Conservation (phyloP, 495 filamentous ascomycete species). For the Aspergillus asperescens region DNA sequence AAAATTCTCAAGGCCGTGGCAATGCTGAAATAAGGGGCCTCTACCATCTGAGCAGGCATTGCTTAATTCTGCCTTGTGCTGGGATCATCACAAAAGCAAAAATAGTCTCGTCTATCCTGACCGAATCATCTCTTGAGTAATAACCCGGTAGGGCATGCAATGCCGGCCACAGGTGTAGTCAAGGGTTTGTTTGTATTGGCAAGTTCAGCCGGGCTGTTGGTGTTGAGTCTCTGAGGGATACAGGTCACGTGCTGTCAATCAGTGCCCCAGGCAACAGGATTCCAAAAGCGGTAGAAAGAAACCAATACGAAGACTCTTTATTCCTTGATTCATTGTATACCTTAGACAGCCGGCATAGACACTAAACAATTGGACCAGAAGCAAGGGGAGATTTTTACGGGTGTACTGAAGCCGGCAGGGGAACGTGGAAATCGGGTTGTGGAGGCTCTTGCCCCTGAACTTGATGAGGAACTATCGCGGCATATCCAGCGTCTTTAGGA, state of each 20-base stretch:
- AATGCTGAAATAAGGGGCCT: no score
- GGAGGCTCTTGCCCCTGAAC: background rate
- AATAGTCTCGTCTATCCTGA: no score
- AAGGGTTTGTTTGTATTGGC: no score
- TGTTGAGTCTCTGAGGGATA: no score
- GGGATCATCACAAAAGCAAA: no score
- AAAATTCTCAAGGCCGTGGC: no score
- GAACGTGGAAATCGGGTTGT: background rate
- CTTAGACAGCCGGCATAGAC: background rate
- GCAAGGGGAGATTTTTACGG: constrained; percentile 26
- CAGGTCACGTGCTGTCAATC: background rate
- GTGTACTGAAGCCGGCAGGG: constrained; percentile 19
- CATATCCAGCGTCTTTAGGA: constrained; percentile 18
- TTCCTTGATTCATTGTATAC: background rate
- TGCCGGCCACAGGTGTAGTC: no score
- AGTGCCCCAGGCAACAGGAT: constrained; percentile 2
- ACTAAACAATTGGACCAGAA: constrained; percentile 12
- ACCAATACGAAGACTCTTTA: constrained; percentile 3
- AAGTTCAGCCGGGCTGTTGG: no score
- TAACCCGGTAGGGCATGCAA: no score
- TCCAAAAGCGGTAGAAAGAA: constrained; percentile 1
- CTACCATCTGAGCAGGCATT: no score
- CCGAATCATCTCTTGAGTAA: no score
- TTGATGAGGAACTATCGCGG: constrained; percentile 14
- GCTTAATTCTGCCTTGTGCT: no score